Evolutionary conservation across 164 flowering plant genomes (phyloP), one percentile per base, ranked within the genome.

Genomic region (Cinnamomum micranthum): DNA sequence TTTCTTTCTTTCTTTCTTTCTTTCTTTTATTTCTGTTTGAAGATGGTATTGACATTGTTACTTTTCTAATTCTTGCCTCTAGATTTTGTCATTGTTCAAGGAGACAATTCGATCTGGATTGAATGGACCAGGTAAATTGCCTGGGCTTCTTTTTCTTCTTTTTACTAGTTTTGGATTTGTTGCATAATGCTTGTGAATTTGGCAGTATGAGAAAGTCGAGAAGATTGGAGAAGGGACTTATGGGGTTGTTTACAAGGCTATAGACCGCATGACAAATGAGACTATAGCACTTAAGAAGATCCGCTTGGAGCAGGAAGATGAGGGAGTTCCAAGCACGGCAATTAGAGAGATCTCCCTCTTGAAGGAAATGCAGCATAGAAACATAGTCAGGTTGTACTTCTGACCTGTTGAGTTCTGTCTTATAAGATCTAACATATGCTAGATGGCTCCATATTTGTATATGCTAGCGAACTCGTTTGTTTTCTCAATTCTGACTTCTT

Each of bases 211-310:
- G 84, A 92, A 92, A 72, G 95, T 92, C 76, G 98, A 94, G 88
- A 94, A 94, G 90, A 92, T 94, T 69, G 98, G 98, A 65, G 97
- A 94, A 80, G 98, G 98, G 71, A 92, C 97, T 15, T 92, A 94
- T 79, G 98, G 98, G 65, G 97, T 94, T 70, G 98, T 94, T n/a
- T 94, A 94, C 80, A 94, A 92, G 87, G 98, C 98, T 63, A 91
- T 94, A 31, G 93, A 92, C 66, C 88, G 89, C 20, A 22, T 78
- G 27, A 92, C 93, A 4, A 92, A 92, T 80, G 93, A 90, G 78
- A 92, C 93, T 1, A 91, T 94, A 62, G 98, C 98, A 50, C 79
- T 94, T 77, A 94, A 94, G 84, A 94, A 94, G 86, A 94, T 94
- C 74, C 90, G 98, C 12, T 78, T 94, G 82, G 98, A 94, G 86